Conservation (phyloP, 2,329 filamentous ascomycete genomes). For the Plenodomus biglobosus region DNA sequence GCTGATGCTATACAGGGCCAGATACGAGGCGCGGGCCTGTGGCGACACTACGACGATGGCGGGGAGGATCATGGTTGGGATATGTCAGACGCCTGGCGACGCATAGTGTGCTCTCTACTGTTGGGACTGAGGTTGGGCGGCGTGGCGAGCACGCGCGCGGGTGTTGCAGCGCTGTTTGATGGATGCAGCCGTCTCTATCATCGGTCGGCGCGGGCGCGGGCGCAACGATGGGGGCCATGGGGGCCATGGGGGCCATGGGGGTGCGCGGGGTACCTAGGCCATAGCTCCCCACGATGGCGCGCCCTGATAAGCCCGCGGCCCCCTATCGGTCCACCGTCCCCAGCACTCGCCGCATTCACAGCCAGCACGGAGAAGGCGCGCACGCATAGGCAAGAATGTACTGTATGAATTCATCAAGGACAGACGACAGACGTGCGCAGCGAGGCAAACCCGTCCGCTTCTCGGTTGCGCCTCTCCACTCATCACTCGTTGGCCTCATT, state of each 20-base stretch:
- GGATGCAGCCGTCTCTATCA: too few species aligned
- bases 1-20: constrained; percentile 36
- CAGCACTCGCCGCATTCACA: background rate
- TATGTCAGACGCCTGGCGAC: background rate
- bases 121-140: too few species aligned
- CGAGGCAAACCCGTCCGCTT: background rate
- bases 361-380: background rate
- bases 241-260: too few species aligned
- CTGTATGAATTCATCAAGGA: too few species aligned
- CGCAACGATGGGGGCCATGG: too few species aligned
- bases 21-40: constrained; percentile 47
- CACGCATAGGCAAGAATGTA: too few species aligned
- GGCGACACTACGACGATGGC: constrained; percentile 38
- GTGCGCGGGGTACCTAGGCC: too few species aligned
- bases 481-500: too few species aligned
- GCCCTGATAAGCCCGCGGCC: background rate
- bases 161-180: too few species aligned
- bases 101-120: background rate
- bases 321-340: background rate
- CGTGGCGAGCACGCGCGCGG: too few species aligned
- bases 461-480: constrained; percentile 5
- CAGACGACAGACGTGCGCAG: background rate
- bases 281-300: background rate
- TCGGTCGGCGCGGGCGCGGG: too few species aligned
- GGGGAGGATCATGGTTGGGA: constrained; percentile 25